These are phyloP conservation scores for Amesomyces nigricolor DNA, from an alignment of 2,329 filamentous ascomycete species.

Conservation along the genomic window DNA sequence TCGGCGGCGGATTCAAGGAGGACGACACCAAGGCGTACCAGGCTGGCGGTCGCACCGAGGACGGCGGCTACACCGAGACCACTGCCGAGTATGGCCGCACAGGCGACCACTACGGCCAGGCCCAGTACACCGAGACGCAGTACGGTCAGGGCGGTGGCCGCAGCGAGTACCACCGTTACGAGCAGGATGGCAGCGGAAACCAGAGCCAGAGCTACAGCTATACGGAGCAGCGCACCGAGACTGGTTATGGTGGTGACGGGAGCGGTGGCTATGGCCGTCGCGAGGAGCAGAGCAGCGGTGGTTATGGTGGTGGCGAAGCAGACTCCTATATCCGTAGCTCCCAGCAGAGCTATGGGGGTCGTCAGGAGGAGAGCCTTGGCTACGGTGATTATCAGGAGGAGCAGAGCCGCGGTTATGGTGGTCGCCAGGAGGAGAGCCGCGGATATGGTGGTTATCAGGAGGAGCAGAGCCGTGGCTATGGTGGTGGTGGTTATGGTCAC, in stretches of 20 bases:
- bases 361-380: constrained; percentile 20
- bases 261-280: constrained; percentile 20
- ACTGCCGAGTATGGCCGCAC: constrained; percentile 57
- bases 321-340: constrained; percentile 6
- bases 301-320: constrained; percentile 22
- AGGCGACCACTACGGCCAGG: constrained; percentile 54
- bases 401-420: constrained; percentile 4
- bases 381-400: constrained; percentile 2
- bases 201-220: constrained; percentile 48
- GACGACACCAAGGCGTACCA: constrained; percentile 49
- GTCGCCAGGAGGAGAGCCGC: background rate
- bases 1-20: constrained; percentile 37
- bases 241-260: constrained; percentile 48
- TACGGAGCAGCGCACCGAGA: constrained; percentile 51
- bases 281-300: constrained; percentile 15
- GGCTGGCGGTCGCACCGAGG: constrained; percentile 45
- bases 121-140: constrained; percentile 53
- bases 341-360: background rate
- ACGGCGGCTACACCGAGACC: constrained; percentile 57
- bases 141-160: constrained; percentile 52
- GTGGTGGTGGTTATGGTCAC: constrained; percentile 1
- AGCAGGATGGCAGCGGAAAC: constrained; percentile 40
- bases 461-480: background rate
- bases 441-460: constrained; percentile 19
- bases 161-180: constrained; percentile 57